Base-by-base conservation (phyloP, 2,329 filamentous ascomycete species). In the Sarocladium oryzae region DNA sequence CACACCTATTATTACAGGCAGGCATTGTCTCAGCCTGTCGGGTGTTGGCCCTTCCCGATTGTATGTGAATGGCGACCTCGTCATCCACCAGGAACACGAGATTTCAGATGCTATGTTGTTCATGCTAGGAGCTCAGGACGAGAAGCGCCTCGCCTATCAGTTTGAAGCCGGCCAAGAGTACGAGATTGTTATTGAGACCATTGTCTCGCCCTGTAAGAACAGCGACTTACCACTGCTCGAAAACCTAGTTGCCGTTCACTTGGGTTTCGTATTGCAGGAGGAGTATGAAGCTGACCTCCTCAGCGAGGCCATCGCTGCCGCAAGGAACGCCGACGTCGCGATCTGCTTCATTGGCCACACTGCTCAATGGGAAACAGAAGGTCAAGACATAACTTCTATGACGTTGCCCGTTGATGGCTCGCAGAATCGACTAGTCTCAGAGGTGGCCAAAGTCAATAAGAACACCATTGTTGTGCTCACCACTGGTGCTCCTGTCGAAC, bases 301-400 rank as follows among this genome's bases (percentile, higher is more conserved):
- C 8, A 18, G 7, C 13, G 28, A 30, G 28, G 28, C 28, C 13
- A 13, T 30, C 7, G 28, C 7, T 7, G 7, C 13, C 7, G 28
- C 28, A 7, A 30, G 13, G 28, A 7, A 7, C 7, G 28, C 28
- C 7, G 28, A 30, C 13, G 7, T 7, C 13, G 28, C 28, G 13
- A 30, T 30, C 28, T 7, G 7, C 9, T 51, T 55, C 32, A 48
- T 40, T 18, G 52, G 52, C 2, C 41, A 52, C 33, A 85, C 84
- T 54, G 73, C 70, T 30, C 80, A 85, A 55, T 85, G 81, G 81
- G 82, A 86, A 60, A 78, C 77, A 2, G 82, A 85, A 64, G 80
- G 80, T 38, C 72, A 77, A 52, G 85, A 88, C 62, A 77, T 84
- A 52, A 85, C 84, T 62, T 85, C 84, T 63, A 71, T 88, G 50